Evolutionary conservation across 1,284 basidiomycete species (phyloP), one percentile per base, ranked within the genome.

Genomic region (Macrocystidia cucumis): DNA sequence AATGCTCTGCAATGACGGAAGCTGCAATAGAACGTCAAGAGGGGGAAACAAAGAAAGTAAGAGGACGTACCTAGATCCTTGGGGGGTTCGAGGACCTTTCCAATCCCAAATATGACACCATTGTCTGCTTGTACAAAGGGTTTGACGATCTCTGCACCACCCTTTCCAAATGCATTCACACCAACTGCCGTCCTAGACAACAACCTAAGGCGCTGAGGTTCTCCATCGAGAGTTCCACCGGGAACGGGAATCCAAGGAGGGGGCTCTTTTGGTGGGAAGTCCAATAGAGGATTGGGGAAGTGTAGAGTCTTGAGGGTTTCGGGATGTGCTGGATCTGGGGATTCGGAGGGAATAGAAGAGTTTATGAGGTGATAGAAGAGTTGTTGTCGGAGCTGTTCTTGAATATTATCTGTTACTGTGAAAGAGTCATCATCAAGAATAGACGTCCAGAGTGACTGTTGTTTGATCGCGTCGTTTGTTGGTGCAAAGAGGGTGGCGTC

Each of bases 301-400:
- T 83, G 79, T 3, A 90, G 63, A 0, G 89, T 91, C 46, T 66
- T 50, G 56, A 76, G 66, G 9, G 68, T 62, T 21, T 60, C 54
- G 3, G 64, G 57, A 29, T 62, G 45, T 4, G 51, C 40, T n/a
- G n/a, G n/a, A 20, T 65, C 56, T 5, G 63, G 53, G 6, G 78
- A 74, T 23, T 74, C 50, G 17, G 50, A 50, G 11, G 67, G 52
- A 9, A 96, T 56, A 1, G 88, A 79, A 55, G 82, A 83, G 60
- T 98, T 98, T 44, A 98, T 67, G 28, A 98, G 60, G 57, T 98
- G 96, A 54, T 98, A 98, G 48, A 98, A 83, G 31, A 99, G 70
- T 48, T 91, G 85, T 54, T 97, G 91, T 29, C 95, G 73, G 31
- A 97, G 74, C 39, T 74, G 63, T 45, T 88, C 78, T 37, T 91